Conservation (phyloP, 2,329 filamentous ascomycete species). For the Sporothrix protearum region DNA sequence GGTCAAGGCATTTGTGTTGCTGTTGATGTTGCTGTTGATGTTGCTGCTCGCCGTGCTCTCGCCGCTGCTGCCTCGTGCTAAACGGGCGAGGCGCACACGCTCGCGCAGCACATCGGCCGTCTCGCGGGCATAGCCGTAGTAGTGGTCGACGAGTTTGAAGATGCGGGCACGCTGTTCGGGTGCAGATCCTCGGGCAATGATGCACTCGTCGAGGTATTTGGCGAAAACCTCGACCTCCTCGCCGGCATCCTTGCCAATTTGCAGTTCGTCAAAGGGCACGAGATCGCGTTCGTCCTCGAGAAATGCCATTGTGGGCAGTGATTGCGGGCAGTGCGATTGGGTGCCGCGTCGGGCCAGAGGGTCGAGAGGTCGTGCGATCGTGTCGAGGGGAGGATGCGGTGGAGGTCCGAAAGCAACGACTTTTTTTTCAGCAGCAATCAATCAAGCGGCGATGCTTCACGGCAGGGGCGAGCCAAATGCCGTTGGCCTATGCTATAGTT, state of each 20-base stretch:
- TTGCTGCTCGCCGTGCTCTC: slow-evolving; percentile 23
- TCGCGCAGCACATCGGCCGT: slow-evolving; percentile 45
- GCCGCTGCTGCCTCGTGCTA: slow-evolving; percentile 28
- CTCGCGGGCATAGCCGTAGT: slow-evolving; percentile 54
- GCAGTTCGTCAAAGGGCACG: slow-evolving; percentile 38
- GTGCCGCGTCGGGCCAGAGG: not conserved
- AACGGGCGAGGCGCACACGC: slow-evolving; percentile 35
- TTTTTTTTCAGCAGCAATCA: not conserved
- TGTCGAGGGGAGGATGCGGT: not conserved
- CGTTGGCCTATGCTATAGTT: too few species aligned
- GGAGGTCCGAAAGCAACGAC: not conserved
- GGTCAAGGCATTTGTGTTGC: not conserved
- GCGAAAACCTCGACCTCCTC: slow-evolving; percentile 86
- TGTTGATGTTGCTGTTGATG: slow-evolving; percentile 14
- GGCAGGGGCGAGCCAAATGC: not conserved
- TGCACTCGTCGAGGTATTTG: slow-evolving; percentile 72
- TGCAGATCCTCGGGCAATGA: slow-evolving; percentile 46
- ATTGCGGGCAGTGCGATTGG: not conserved
- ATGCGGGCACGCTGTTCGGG: slow-evolving; percentile 61
- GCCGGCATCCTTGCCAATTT: slow-evolving; percentile 50
- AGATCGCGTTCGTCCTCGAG: slow-evolving; percentile 36
- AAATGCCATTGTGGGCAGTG: slow-evolving; percentile 29
- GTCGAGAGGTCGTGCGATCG: not conserved
- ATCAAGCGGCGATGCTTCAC: slow-evolving; percentile 2
- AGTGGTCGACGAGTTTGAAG: slow-evolving; percentile 64